These are phyloP conservation scores for Aspergillus neoniger DNA, from an alignment of 2,329 filamentous ascomycete species.

Conservation along the genomic window DNA sequence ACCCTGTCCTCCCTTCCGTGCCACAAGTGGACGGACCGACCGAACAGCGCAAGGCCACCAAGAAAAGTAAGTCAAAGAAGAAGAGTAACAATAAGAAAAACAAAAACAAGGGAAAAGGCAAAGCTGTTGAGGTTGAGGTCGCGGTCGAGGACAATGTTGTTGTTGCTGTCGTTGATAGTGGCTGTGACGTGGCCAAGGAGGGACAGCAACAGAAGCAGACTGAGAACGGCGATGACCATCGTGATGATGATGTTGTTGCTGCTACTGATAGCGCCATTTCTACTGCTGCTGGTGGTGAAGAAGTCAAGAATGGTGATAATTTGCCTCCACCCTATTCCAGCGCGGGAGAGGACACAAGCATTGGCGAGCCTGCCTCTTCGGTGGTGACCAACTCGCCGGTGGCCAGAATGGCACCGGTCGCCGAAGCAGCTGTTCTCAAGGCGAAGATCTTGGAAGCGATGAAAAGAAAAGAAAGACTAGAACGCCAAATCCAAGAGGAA, in stretches of 20 bases:
- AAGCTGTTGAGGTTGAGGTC: neutral
- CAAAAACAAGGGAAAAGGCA: neutral
- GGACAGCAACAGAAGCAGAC: neutral
- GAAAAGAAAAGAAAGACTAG: neutral
- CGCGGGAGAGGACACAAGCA: no score
- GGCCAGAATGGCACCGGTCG: no score
- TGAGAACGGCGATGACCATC: neutral
- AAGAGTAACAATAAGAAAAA: constrained; percentile 2
- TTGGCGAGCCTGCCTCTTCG: no score
- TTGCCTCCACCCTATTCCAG: neutral
- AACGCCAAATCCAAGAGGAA: no score
- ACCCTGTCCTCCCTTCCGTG: constrained; percentile 1
- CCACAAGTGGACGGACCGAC: constrained; percentile 14
- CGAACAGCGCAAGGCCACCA: constrained; percentile 6
- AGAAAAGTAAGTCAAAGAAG: constrained; percentile 16
- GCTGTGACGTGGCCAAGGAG: neutral
- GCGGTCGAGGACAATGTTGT: neutral
- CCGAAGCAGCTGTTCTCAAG: neutral
- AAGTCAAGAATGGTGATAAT: neutral
- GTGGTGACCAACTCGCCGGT: no score
- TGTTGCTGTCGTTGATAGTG: neutral
- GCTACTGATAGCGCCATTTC: neutral
- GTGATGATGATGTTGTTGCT: neutral
- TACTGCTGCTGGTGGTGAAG: neutral
- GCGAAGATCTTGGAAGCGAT: neutral